Evolutionary conservation across 139 green algal species (phyloP), one percentile per base, ranked within the genome.

Genomic region (Picochlorum sp.): DNA sequence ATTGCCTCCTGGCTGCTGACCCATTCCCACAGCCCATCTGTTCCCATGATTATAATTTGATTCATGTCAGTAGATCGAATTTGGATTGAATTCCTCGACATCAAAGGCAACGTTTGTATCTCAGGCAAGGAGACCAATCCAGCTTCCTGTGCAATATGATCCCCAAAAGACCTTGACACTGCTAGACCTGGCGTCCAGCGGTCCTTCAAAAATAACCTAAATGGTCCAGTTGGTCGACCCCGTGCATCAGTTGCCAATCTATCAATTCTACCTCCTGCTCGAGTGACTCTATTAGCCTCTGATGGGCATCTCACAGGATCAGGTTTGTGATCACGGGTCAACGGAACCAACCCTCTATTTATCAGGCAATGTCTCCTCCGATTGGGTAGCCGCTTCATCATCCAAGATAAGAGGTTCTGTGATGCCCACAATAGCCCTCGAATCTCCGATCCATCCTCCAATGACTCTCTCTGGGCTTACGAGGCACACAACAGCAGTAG

Each of bases 311-410:
- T 63, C 6, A 26, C 2, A 9, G 41, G 67, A 11, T 69, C 78
- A 1, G 80, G 80, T 69, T 88, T 86, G 65, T 86, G 80, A 74
- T 86, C 80, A 6, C 66, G 15, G 4, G 76, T 84, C 14, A 86
- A 45, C 15, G 69, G 63, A 24, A 73, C 26, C 5, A 62, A 28
- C 20, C 45, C n/a, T n/a, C 62, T 47, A 20, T n/a, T 62, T 7
- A 47, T 32, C 7, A 55, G 18, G 18, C 49, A 55, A 55, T 55
- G n/a, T 18, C n/a, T 55, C 7, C 10, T 55, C 15, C 5, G 7
- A 24, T 21, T 3, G 18, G 18, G 9, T 20, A 55, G 10, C 49
- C 3, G 49, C 34, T 55, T 41, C 7, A n/a, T 59, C 52, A 47
- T 18, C 14, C 14, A 13, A 30, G 2, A 16, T 57, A 41, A 66